These are phyloP conservation scores for Aureobasidium pullulans DNA, from an alignment of 2,329 filamentous ascomycete species.

Conservation along the genomic window DNA sequence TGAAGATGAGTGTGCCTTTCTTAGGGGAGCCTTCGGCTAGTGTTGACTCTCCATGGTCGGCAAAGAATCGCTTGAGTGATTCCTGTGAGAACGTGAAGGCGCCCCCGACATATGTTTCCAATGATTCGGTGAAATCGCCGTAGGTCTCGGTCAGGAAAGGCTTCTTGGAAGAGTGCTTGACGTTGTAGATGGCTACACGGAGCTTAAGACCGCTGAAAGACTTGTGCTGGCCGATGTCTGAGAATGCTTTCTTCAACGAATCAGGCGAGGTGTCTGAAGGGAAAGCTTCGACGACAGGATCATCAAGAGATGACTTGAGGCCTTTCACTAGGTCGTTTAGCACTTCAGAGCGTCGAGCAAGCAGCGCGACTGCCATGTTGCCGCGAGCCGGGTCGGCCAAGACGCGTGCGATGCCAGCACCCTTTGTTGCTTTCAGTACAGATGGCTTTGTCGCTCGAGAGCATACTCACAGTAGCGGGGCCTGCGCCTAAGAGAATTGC, in stretches of 20 bases:
- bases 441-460: neutral
- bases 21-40: conserved; percentile 42
- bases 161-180: conserved; percentile 49
- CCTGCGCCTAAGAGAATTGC: conserved; percentile 48
- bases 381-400: conserved; percentile 45
- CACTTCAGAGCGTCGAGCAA: conserved; percentile 43
- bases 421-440: conserved; percentile 26
- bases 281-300: conserved; percentile 45
- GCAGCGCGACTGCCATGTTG: conserved; percentile 49
- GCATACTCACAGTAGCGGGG: conserved; percentile 32
- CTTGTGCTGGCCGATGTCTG: conserved; percentile 40
- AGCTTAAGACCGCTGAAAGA: conserved; percentile 46
- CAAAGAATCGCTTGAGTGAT: conserved; percentile 44
- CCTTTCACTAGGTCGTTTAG: conserved; percentile 37
- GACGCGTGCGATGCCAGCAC: conserved; percentile 50
- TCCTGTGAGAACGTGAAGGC: conserved; percentile 51
- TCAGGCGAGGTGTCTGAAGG: conserved; percentile 43
- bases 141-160: conserved; percentile 49
- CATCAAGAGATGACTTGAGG: conserved; percentile 34
- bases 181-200: conserved; percentile 47
- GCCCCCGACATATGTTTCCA: conserved; percentile 48
- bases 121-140: conserved; percentile 40
- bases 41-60: conserved; percentile 42
- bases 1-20: conserved; percentile 53
- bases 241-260: conserved; percentile 42